Percentiles rank a stretch among this genome's conserved stretches.
Conservation (phyloP, 495 filamentous ascomycete genomes). For the Penicillium psychrofluorescens region DNA sequence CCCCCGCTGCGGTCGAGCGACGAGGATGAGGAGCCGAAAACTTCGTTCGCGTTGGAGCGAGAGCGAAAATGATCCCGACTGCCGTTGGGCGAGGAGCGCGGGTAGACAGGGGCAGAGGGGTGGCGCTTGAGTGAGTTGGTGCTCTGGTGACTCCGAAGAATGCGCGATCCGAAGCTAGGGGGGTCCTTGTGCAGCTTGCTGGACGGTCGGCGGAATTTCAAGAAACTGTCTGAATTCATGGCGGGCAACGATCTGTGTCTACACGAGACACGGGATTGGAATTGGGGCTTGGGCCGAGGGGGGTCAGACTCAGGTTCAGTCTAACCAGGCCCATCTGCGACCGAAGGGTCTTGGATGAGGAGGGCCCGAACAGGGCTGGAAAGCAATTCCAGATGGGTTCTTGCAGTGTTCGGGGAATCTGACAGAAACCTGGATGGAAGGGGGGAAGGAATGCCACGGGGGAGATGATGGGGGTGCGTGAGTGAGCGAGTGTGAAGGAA, state of each 20-base stretch:
- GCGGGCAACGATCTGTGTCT: slow-evolving; percentile 19
- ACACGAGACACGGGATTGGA: slow-evolving; percentile 19
- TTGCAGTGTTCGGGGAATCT: no score
- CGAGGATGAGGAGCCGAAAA: slow-evolving; percentile 45
- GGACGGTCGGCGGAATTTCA: slow-evolving; percentile 41
- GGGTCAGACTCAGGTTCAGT: no score
- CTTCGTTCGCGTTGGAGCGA: slow-evolving; percentile 34
- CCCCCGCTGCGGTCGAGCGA: slow-evolving; percentile 41
- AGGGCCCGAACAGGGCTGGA: no score
- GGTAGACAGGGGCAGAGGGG: slow-evolving; percentile 59
- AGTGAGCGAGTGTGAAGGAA: no score
- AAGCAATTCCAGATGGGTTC: no score
- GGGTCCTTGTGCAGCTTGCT: slow-evolving; percentile 45
- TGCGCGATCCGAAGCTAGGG: slow-evolving; percentile 35
- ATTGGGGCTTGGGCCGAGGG: slow-evolving; percentile 11
- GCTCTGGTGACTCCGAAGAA: slow-evolving; percentile 40
- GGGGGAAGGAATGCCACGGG: no score
- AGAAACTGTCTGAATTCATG: slow-evolving; percentile 41
- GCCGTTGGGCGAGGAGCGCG: slow-evolving; percentile 31
- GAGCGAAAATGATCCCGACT: slow-evolving; percentile 43
- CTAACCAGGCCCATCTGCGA: no score
- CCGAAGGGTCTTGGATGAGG: no score
- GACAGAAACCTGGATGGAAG: no score
- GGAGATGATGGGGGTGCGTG: no score
- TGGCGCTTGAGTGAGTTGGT: slow-evolving; percentile 53